Evolutionary conservation across 192 early-diverging fungal species (phyloP).

Genomic region (Backusella australiensis): DNA sequence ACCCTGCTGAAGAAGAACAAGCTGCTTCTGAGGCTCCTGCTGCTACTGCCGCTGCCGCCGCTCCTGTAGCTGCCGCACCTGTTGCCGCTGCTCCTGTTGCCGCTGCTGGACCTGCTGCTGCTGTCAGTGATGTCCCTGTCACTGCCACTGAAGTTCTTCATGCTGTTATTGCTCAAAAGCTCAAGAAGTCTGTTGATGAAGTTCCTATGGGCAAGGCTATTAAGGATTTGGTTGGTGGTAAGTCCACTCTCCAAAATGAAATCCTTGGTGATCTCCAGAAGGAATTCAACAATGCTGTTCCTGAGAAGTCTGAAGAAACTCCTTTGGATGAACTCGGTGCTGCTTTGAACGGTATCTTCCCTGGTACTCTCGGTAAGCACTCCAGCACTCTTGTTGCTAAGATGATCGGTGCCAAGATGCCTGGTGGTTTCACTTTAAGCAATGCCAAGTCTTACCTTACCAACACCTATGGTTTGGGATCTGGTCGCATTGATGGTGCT

Average conservation of each 20-base stretch:
- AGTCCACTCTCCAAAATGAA: constrained; percentile 96
- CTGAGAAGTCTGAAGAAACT: constrained; percentile 91
- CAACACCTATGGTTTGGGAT: constrained; percentile 70
- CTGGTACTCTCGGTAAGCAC: constrained; percentile 82
- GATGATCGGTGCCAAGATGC: constrained; percentile 88
- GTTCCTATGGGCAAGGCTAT: constrained; percentile 75
- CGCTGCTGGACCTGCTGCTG: constrained; percentile 54
- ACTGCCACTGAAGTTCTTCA: constrained; percentile 82
- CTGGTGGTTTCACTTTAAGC: constrained; percentile 82
- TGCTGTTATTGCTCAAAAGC: constrained; percentile 85
- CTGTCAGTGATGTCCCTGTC: constrained; percentile 76
- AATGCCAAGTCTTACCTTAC: constrained; percentile 75
- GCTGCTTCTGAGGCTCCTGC: constrained; percentile 46
- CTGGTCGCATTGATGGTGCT: constrained; percentile 69
- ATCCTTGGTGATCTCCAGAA: constrained; percentile 93
- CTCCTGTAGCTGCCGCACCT: constrained; percentile 48
- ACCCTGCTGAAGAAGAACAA: constrained; percentile 53
- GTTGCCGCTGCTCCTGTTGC: constrained; percentile 38
- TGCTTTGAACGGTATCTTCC: constrained; percentile 57
- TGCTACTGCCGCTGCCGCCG: constrained; percentile 39
- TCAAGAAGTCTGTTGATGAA: constrained; percentile 79
- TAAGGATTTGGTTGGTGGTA: constrained; percentile 95
- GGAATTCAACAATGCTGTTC: constrained; percentile 80
- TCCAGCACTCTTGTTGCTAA: constrained; percentile 70
- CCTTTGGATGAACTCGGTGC: constrained; percentile 80